Evolutionary conservation across 1,284 basidiomycete species (phyloP).

Genomic region (Cutaneotrichosporon cavernicola): DNA sequence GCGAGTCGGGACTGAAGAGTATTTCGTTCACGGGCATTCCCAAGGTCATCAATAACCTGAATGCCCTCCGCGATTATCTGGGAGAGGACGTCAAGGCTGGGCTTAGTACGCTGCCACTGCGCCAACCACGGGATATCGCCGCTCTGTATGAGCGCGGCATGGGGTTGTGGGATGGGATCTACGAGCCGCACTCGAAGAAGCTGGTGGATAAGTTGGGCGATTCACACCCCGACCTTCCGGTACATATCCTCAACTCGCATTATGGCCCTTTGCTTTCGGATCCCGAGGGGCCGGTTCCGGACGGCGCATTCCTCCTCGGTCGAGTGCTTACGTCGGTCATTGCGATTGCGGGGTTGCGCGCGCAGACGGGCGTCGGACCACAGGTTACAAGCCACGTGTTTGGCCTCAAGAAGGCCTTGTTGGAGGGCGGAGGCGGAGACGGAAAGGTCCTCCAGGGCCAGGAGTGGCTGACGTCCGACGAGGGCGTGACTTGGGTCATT

Average conservation of each 20-base stretch:
- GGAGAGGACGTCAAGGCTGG: conserved; percentile 67
- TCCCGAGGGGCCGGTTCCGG: conserved; percentile 53
- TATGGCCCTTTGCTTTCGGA: conserved; percentile 86
- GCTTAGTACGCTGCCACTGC: conserved; percentile 32
- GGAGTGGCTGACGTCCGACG: conserved; percentile 86
- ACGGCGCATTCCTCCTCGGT: conserved; percentile 59
- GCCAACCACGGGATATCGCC: conserved; percentile 63
- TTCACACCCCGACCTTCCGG: conserved; percentile 65
- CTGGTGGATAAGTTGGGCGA: conserved; percentile 81
- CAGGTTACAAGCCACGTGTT: conserved; percentile 91
- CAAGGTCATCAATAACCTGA: conserved; percentile 74
- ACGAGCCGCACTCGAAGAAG: conserved; percentile 83
- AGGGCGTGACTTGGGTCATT: conserved; percentile 89
- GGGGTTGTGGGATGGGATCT: conserved; percentile 85
- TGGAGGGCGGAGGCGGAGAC: conserved; percentile 70
- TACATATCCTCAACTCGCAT: conserved; percentile 85
- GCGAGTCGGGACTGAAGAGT: conserved; percentile 91
- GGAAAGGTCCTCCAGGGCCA: conserved; percentile 56
- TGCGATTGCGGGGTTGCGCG: conserved; percentile 84
- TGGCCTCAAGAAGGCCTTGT: conserved; percentile 63
- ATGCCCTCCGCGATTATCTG: conserved; percentile 68
- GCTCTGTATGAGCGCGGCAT: conserved; percentile 64
- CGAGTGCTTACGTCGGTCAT: conserved; percentile 83
- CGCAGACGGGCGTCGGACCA: conserved; percentile 83
- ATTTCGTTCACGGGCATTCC: conserved; percentile 75